Evolutionary conservation across 192 early-diverging fungal species (phyloP).

Genomic region (Rhizoclosmatium sp.): DNA sequence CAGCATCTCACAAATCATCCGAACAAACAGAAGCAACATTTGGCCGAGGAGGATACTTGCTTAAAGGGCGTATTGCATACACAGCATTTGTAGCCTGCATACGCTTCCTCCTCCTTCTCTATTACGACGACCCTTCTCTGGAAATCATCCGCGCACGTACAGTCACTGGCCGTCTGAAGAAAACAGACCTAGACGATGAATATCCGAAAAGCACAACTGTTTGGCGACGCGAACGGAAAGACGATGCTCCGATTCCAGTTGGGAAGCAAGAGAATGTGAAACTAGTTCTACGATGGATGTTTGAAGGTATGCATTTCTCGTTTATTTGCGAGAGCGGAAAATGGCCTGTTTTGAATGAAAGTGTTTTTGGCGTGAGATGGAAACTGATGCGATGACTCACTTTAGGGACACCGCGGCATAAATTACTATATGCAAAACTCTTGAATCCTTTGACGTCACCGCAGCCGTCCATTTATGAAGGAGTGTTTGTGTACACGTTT

Average conservation of each 20-base stretch:
- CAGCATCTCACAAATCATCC: neutral
- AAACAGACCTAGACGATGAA: conserved; percentile 24
- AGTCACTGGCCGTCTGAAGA: conserved; percentile 1
- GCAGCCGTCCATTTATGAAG: conserved; percentile 48
- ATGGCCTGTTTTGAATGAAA: neutral
- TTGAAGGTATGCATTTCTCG: conserved; percentile 36
- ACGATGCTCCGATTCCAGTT: neutral
- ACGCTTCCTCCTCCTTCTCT: neutral
- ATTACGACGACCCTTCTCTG: conserved; percentile 23
- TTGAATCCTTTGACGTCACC: conserved; percentile 21
- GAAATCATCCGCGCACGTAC: conserved; percentile 25
- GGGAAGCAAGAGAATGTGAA: conserved; percentile 19
- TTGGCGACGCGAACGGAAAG: conserved; percentile 9
- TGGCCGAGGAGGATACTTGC: conserved; percentile 5
- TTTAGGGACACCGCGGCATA: conserved; percentile 45
- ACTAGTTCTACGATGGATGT: conserved; percentile 51
- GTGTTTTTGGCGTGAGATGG: neutral
- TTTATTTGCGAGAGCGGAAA: neutral
- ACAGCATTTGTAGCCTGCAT: neutral
- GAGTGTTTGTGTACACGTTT: conserved; percentile 52
- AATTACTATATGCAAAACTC: conserved; percentile 14
- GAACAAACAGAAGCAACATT: neutral
- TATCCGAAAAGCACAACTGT: neutral
- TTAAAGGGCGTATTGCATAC: conserved; percentile 12
- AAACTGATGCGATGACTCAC: neutral